Base-by-base conservation (phyloP, 2,329 filamentous ascomycete species). In the Cladorrhinum sp. region DNA sequence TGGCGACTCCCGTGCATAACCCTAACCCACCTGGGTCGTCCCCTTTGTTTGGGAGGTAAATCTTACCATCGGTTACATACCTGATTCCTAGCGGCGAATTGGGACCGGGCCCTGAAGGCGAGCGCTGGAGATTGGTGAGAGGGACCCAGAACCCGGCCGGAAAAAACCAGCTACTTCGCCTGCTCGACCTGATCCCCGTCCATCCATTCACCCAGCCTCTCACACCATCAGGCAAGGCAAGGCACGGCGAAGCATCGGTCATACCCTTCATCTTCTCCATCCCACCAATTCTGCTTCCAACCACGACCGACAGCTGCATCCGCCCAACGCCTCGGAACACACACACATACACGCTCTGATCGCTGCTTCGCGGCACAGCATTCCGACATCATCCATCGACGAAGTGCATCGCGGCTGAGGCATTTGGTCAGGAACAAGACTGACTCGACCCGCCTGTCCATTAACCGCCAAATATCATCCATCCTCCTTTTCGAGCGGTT, bases 151-250 rank as follows among this genome's bases (percentile, higher is more conserved):
- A 23, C 24, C 41, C 8, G 50, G 45, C 62, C 57, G 63, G 63
- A 67, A 68, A 68, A 68, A 66, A 52, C 61, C 62, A 65, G 60
- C 60, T 60, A 64, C 61, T 67, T 62, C 62, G 59, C 62, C 63
- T 61, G 58, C 61, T 62, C 50, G 48, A 61, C 65, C 59, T 51
- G 59, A 65, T 52, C 60, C 63, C 58, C 49, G 48, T 59, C 54
- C 36, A 50, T 27, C 22, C 55, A 65, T 61, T 57, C 60, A 65
- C 66, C 67, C 67, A 69, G 66, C 66, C 66, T 68, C 66, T 69
- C 62, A 58, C 58, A 64, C 63, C 61, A 64, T 57, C 62, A 65
- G 66, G 41, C 41, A 45, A 45, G 41, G 18, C 41, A 16, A 45
- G n/a, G 66, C 67, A 66, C 67, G 51, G 65, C 61, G 60, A 58